phyloP scores from a whole-genome alignment of 106 monocot genomes.

The Narthecium ossifragum region DNA sequence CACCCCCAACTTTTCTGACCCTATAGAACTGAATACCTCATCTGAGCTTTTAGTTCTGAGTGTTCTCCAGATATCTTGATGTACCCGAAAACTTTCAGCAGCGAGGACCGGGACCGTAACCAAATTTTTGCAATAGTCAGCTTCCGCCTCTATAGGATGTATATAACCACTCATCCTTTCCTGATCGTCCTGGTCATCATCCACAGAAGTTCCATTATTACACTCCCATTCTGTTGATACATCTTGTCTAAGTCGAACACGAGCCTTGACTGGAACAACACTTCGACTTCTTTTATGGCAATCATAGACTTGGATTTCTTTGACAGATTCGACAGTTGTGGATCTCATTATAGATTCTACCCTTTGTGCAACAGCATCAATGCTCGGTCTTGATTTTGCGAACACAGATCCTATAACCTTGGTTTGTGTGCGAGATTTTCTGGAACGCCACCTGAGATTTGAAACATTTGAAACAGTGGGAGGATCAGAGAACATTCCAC shows the following conservation, averaged over 20 bases:
- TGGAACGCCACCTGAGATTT: slow-evolving; percentile 58
- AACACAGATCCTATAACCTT: slow-evolving; percentile 19
- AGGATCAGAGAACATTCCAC: slow-evolving; percentile 38
- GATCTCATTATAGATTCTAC: background rate
- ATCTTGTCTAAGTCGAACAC: background rate
- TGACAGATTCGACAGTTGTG: background rate
- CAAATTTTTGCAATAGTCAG: slow-evolving; percentile 6
- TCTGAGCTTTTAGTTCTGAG: slow-evolving; percentile 1
- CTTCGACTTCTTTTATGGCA: slow-evolving; percentile 3
- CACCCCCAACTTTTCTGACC: background rate
- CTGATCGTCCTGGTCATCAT: background rate
- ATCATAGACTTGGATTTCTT: slow-evolving; percentile 12
- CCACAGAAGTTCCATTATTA: background rate
- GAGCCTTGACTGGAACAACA: background rate
- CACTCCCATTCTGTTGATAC: background rate
- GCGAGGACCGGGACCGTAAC: slow-evolving; percentile 23
- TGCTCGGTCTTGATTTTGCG: slow-evolving; percentile 28
- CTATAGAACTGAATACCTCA: background rate
- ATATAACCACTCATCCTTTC: background rate
- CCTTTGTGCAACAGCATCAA: background rate
- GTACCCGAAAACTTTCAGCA: slow-evolving; percentile 29
- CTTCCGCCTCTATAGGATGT: background rate
- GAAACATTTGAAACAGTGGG: slow-evolving; percentile 26
- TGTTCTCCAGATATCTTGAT: slow-evolving; percentile 20
- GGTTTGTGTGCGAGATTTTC: slow-evolving; percentile 59